Base-by-base conservation (phyloP, 2,329 filamentous ascomycete genomes). In the Stachybotrys chartarum region DNA sequence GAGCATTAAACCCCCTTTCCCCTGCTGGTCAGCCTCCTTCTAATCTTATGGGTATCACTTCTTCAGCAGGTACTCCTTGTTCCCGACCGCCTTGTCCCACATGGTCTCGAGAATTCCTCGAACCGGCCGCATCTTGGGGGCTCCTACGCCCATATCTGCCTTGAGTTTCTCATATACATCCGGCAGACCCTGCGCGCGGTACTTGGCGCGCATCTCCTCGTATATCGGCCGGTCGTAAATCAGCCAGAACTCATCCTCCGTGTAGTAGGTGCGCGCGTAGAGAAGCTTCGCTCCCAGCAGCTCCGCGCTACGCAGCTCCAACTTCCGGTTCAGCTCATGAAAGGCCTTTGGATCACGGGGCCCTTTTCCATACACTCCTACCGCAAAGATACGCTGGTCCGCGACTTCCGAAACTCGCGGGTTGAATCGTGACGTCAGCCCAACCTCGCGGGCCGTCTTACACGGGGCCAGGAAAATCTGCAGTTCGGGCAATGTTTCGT, bases 251-350 rank as follows among this genome's bases (percentile, higher is more conserved):
- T 82, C 79, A 2, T 72, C 68, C 61, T 79, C 74, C 17, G 70
- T 74, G 62, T 80, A 80, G 64, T 79, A 82, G 0, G 78, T 78
- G 54, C 81, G 78, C 6, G 79, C 78, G 61, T 83, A 83, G 7
- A 83, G 63, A 73, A 78, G 79, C 64, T 81, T 81, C 71, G 78
- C 78, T 14, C 80, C 80, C 7, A 76, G 72, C 42, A 81, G 70
- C 44, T 78, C 73, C 2, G 70, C 70, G 5, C 81, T 66, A 32
- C 72, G 76, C 55, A 70, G 67, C 63, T 82, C 79, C 1, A 83
- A 66, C 30, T 72, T 71, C 14, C 76, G 72, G 58, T 82, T 82
- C 54, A 74, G 70, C 7, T 66, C 60, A 30, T 79, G 68, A 63
- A 79, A 82, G 14, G 63, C 64, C 47, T 70, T 62, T 16, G 66